A percentile compares a stretch with the other conserved stretches of the same genome.
These are phyloP conservation scores for Diaporthe longicolla DNA, from an alignment of 2,329 filamentous ascomycete genomes.

Conservation along the genomic window DNA sequence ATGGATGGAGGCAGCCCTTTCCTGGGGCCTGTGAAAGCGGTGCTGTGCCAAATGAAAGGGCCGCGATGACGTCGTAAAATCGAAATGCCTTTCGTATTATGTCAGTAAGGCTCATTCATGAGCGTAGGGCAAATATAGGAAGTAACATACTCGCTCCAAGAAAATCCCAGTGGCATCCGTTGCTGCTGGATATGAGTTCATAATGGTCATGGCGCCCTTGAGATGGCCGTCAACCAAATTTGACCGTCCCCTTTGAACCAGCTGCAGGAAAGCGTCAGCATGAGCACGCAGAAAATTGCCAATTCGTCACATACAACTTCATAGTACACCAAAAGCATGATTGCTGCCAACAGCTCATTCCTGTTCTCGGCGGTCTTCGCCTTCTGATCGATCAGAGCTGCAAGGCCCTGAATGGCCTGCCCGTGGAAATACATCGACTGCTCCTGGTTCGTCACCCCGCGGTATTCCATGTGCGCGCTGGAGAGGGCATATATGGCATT, in stretches of 20 bases:
- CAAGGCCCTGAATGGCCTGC: slow-evolving; percentile 70
- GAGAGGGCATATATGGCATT: slow-evolving; percentile 89
- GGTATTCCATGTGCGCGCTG: slow-evolving; percentile 84
- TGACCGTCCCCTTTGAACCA: slow-evolving; percentile 71
- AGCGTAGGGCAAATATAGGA: not conserved
- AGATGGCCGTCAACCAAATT: slow-evolving; percentile 74
- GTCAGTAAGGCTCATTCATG: slow-evolving; percentile 4
- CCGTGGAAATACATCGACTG: slow-evolving; percentile 73
- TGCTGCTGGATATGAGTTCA: slow-evolving; percentile 62
- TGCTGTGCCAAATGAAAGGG: slow-evolving; percentile 71
- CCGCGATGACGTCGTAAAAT: slow-evolving; percentile 76
- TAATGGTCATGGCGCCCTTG: slow-evolving; percentile 73
- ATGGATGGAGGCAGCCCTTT: slow-evolving; percentile 61
- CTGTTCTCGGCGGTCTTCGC: slow-evolving; percentile 57
- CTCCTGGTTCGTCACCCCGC: slow-evolving; percentile 66
- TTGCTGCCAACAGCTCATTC: slow-evolving; percentile 72
- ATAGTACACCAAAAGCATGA: slow-evolving; percentile 74
- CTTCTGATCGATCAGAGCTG: slow-evolving; percentile 68
- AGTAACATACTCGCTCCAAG: slow-evolving; percentile 66
- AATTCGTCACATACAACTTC: slow-evolving; percentile 66
- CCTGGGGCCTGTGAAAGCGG: slow-evolving; percentile 67
- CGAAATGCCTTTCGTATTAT: slow-evolving; percentile 66
- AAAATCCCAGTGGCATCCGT: slow-evolving; percentile 69
- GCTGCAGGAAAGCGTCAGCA: slow-evolving; percentile 54
- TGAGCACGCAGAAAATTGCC: not conserved